Evolutionary conservation across 2,329 filamentous ascomycete species (phyloP).

Genomic region (Aspergillus aculeatus): DNA sequence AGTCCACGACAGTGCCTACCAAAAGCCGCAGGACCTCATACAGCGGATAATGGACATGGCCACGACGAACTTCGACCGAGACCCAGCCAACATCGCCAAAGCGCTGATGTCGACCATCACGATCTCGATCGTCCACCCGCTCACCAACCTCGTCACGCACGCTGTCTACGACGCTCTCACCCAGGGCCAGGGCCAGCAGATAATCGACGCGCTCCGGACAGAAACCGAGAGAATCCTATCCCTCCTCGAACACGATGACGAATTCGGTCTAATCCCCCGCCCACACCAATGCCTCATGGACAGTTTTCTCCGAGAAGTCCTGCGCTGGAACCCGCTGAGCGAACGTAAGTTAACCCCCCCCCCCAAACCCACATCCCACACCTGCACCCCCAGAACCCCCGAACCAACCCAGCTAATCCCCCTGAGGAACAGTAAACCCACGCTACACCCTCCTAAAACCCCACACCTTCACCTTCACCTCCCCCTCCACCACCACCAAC

Average conservation of each 20-base stretch:
- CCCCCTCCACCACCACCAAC: conserved; percentile 7
- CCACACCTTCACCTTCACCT: conserved; percentile 14
- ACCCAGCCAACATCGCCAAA: conserved; percentile 26
- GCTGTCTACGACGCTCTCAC: conserved; percentile 15
- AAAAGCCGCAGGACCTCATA: conserved; percentile 32
- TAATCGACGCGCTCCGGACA: conserved; percentile 50
- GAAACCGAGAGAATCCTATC: conserved; percentile 42
- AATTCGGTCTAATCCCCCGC: conserved; percentile 19
- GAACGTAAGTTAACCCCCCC: conserved; percentile 22
- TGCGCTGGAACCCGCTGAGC: conserved; percentile 28
- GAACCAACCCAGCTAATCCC: not conserved
- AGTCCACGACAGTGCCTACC: conserved; percentile 15
- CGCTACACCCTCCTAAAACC: conserved; percentile 28
- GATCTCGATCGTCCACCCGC: conserved; percentile 30
- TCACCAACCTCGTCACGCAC: conserved; percentile 12
- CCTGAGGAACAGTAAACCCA: conserved; percentile 22
- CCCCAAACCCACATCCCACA: too few species aligned
- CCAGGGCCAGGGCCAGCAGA: conserved; percentile 36
- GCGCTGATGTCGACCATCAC: conserved; percentile 28
- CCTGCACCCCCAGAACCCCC: not conserved
- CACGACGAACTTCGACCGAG: conserved; percentile 20
- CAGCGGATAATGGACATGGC: conserved; percentile 36
- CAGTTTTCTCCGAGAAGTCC: conserved; percentile 32
- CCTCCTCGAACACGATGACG: conserved; percentile 26
- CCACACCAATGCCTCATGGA: conserved; percentile 23